Evolutionary conservation across 169 alveolate genomes (phyloP).

Genomic region (Plasmodium vivax): DNA sequence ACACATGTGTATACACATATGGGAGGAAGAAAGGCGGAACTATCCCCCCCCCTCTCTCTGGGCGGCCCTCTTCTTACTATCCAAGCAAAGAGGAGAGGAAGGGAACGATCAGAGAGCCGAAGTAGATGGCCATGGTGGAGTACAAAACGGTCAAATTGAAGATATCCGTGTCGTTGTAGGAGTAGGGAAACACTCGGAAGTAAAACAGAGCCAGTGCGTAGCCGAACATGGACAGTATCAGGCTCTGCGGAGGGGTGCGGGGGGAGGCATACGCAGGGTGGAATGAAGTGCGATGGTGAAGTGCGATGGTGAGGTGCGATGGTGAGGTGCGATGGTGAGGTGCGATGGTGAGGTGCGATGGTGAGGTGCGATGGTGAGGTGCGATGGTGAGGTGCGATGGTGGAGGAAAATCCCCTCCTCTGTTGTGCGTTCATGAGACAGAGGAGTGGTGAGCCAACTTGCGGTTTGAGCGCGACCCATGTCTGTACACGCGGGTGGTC

Average conservation of each 20-base stretch:
- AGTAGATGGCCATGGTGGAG: conserved; percentile 67
- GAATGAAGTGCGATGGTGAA: neutral
- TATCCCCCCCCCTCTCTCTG: neutral
- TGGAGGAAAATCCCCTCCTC: neutral
- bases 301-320: neutral
- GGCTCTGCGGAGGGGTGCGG: neutral
- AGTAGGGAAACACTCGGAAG: conserved; percentile 67
- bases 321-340: neutral
- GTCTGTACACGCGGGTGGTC: neutral
- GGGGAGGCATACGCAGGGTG: neutral
- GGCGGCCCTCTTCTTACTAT: conserved; percentile 15
- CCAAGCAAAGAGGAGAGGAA: conserved; percentile 57
- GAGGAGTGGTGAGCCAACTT: neutral
- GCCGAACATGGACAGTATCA: conserved; percentile 69
- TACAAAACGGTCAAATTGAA: conserved; percentile 53
- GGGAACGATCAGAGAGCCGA: conserved; percentile 57
- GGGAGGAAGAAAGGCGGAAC: neutral
- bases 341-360: neutral
- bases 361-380: too few species aligned
- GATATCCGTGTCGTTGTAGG: conserved; percentile 66
- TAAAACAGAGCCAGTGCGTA: conserved; percentile 72
- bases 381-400: neutral
- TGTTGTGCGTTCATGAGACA: neutral
- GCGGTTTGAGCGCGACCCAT: neutral
- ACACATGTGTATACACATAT: neutral